Evolutionary conservation across 1,284 basidiomycete species (phyloP).

Genomic region (Apiotrichum mycotoxinovorans): DNA sequence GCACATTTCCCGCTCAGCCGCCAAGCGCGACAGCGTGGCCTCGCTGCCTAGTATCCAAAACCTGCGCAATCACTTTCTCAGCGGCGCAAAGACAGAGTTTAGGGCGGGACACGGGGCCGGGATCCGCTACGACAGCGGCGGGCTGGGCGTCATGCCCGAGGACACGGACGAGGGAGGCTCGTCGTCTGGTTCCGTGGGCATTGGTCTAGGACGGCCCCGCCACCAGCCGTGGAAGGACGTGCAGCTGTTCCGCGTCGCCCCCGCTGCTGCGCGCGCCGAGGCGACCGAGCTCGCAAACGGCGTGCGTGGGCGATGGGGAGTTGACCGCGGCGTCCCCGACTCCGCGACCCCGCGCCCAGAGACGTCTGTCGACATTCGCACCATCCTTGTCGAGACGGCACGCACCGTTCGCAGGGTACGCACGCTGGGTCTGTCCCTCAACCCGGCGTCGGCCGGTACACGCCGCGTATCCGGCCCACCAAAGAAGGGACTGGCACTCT

Average conservation of each 20-base stretch:
- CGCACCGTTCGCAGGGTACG: conserved; percentile 36
- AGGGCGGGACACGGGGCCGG: conserved; percentile 38
- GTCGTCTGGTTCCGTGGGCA: not conserved
- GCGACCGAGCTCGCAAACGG: conserved; percentile 19
- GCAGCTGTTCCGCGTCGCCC: conserved; percentile 31
- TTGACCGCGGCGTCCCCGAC: not conserved
- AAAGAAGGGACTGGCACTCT: conserved; percentile 15
- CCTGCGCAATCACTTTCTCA: conserved; percentile 44
- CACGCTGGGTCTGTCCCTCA: conserved; percentile 27
- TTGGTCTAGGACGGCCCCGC: conserved; percentile 1
- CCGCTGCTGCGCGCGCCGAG: conserved; percentile 29
- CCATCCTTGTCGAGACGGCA: conserved; percentile 26
- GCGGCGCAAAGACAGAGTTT: conserved; percentile 32
- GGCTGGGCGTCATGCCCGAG: conserved; percentile 24
- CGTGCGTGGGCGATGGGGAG: conserved; percentile 8
- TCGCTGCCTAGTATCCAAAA: conserved; percentile 48
- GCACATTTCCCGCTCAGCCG: conserved; percentile 43
- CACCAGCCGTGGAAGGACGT: conserved; percentile 43
- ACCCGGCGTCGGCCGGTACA: not conserved
- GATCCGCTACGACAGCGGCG: conserved; percentile 20
- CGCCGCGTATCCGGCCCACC: conserved; percentile 11
- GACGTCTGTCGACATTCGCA: conserved; percentile 9
- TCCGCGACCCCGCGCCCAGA: conserved; percentile 14
- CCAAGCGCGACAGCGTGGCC: conserved; percentile 47
- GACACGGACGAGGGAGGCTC: conserved; percentile 23